Percentiles rank a stretch among this genome's conserved stretches.
phyloP scores from a whole-genome alignment of 441 rosid genomes.

The Oxalis stricta region DNA sequence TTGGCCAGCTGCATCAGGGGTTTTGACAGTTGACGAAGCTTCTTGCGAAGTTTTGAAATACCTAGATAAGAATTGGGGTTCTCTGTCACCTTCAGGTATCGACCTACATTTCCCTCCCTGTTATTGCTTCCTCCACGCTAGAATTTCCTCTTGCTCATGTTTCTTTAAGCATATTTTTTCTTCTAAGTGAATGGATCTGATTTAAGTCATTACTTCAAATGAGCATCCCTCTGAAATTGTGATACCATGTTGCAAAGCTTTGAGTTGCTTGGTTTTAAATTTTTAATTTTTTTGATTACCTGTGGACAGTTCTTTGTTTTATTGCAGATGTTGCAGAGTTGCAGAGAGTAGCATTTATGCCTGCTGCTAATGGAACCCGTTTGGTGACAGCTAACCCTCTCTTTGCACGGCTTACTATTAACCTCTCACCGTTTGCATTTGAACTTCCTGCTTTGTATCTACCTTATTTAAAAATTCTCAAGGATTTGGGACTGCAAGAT shows the following conservation, averaged over 20 bases:
- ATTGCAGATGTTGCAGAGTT: slow-evolving; percentile 59
- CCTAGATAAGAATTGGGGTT: slow-evolving; percentile 72
- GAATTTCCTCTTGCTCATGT: too few species aligned
- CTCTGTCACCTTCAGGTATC: slow-evolving; percentile 83
- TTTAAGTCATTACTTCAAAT: too few species aligned
- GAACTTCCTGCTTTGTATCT: slow-evolving; percentile 83
- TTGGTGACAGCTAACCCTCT: slow-evolving; percentile 70
- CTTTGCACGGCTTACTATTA: slow-evolving; percentile 66
- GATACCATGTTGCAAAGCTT: too few species aligned
- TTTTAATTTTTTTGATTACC: background rate
- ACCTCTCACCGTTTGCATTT: slow-evolving; percentile 91
- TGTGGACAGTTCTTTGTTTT: slow-evolving; percentile 1
- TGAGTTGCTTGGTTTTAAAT: background rate
- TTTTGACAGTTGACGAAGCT: slow-evolving; percentile 74
- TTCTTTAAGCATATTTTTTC: too few species aligned
- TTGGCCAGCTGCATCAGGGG: slow-evolving; percentile 76
- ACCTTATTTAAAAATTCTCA: slow-evolving; percentile 73
- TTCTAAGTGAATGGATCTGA: too few species aligned
- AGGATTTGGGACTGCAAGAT: slow-evolving; percentile 87
- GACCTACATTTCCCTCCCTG: slow-evolving; percentile 4
- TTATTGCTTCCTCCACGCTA: background rate
- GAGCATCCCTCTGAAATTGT: too few species aligned
- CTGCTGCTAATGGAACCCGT: slow-evolving; percentile 97
- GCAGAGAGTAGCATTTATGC: slow-evolving; percentile 76
- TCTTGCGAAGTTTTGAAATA: slow-evolving; percentile 73